Evolutionary conservation across 164 flowering plant genomes (phyloP).

Genomic region (Magnolia officinalis): DNA sequence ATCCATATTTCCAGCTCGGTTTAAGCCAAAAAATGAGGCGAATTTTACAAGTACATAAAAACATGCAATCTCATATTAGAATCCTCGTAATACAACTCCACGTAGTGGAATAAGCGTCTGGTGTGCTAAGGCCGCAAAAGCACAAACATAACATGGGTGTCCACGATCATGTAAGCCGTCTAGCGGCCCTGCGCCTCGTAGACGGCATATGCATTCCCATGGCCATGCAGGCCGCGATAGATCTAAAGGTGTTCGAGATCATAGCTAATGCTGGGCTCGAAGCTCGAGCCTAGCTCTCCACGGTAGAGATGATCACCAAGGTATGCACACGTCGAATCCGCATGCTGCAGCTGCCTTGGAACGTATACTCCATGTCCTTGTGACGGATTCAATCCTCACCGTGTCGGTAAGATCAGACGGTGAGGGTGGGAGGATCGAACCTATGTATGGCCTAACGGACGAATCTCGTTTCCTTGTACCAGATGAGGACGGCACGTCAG

Average conservation of each 20-base stretch:
- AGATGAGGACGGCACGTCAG: neutral
- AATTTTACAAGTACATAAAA: too few species aligned
- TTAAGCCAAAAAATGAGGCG: too few species aligned
- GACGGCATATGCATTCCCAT: slow-evolving; percentile 9
- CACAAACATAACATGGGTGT: neutral
- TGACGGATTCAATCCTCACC: slow-evolving; percentile 5
- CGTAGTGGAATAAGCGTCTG: too few species aligned
- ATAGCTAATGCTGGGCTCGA: slow-evolving; percentile 12
- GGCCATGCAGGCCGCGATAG: slow-evolving; percentile 5
- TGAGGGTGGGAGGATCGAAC: neutral
- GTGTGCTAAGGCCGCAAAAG: too few species aligned
- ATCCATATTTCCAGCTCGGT: too few species aligned
- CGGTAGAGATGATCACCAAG: slow-evolving; percentile 5
- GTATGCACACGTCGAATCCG: slow-evolving; percentile 11
- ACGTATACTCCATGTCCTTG: slow-evolving; percentile 18
- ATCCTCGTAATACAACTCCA: too few species aligned
- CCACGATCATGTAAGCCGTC: neutral
- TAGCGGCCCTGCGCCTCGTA: neutral
- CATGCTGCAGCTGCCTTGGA: slow-evolving; percentile 7
- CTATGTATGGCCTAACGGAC: slow-evolving; percentile 7
- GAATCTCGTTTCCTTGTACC: slow-evolving; percentile 1
- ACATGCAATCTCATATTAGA: too few species aligned
- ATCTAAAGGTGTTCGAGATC: slow-evolving; percentile 7
- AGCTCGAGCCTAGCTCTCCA: neutral
- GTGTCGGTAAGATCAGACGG: neutral